Evolutionary conservation across 495 filamentous ascomycete species (phyloP).

Genomic region (Lichenothelia convexa): DNA sequence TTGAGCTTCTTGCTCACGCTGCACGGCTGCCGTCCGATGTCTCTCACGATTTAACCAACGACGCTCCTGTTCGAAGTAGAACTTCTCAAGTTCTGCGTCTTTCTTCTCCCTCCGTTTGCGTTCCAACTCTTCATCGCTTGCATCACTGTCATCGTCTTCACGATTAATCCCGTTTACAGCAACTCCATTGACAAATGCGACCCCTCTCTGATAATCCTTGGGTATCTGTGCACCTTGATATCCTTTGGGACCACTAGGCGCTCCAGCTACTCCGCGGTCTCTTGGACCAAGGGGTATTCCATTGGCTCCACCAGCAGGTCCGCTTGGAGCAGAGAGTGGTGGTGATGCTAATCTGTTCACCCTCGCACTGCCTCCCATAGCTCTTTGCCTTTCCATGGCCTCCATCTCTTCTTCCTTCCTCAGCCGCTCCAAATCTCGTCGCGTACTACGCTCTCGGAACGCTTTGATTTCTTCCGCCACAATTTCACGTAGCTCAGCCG

Average conservation of each 20-base stretch:
- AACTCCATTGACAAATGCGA: conserved; percentile 75
- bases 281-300: conserved; percentile 74
- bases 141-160: conserved; percentile 79
- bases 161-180: conserved; percentile 41
- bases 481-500: conserved; percentile 88
- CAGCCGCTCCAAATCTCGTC: conserved; percentile 73
- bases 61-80: conserved; percentile 70
- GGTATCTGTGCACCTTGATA: conserved; percentile 54
- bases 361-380: conserved; percentile 35
- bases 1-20: conserved; percentile 65
- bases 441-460: conserved; percentile 78
- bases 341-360: conserved; percentile 54
- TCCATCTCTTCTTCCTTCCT: conserved; percentile 83
- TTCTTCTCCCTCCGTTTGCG: conserved; percentile 50
- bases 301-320: conserved; percentile 57
- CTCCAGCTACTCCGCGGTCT: conserved; percentile 49
- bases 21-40: conserved; percentile 61
- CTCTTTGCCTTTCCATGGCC: conserved; percentile 61
- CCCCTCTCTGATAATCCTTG: conserved; percentile 61
- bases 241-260: conserved; percentile 61
- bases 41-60: conserved; percentile 82
- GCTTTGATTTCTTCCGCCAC: conserved; percentile 88
- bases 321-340: conserved; percentile 43
- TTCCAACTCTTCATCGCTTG: conserved; percentile 71
- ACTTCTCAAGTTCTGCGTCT: conserved; percentile 56